A percentile compares a stretch with the other conserved stretches of the same genome.
Evolutionary conservation across 2,329 filamentous ascomycete genomes (phyloP).

Genomic region (Alternaria angustiovoidea): DNA sequence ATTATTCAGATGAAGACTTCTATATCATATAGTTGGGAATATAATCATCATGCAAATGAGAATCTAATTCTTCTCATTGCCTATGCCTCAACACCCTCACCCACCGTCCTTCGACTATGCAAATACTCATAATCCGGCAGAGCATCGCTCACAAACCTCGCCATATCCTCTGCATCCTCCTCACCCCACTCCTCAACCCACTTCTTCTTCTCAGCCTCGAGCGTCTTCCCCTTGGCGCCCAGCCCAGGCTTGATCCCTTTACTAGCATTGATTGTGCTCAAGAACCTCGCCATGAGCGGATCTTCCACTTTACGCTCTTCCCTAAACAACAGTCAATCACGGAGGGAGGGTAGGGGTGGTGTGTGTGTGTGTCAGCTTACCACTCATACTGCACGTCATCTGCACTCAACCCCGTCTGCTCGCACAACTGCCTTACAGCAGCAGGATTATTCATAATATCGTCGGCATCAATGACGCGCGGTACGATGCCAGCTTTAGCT

Average conservation of each 20-base stretch:
- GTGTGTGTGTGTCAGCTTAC: too few species aligned
- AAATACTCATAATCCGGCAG: slow-evolving; percentile 27
- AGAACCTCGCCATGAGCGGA: slow-evolving; percentile 10
- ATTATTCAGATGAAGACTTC: too few species aligned
- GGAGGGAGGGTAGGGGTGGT: too few species aligned
- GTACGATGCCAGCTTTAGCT: neutral
- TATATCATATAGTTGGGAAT: too few species aligned
- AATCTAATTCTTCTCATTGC: too few species aligned
- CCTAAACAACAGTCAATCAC: neutral
- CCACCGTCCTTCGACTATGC: neutral
- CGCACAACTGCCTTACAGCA: slow-evolving; percentile 19
- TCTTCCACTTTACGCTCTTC: slow-evolving; percentile 10
- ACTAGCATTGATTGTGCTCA: slow-evolving; percentile 14
- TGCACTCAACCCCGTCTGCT: slow-evolving; percentile 16
- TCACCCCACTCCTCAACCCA: slow-evolving; percentile 22
- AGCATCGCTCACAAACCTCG: slow-evolving; percentile 11
- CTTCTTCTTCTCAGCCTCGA: slow-evolving; percentile 20
- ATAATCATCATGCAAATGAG: too few species aligned
- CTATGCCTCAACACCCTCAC: neutral
- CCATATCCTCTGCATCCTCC: slow-evolving; percentile 13
- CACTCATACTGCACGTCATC: slow-evolving; percentile 24
- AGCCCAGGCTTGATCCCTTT: slow-evolving; percentile 20
- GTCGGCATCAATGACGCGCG: slow-evolving; percentile 27
- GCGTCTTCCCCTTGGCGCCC: slow-evolving; percentile 6
- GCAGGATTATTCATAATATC: slow-evolving; percentile 22